These are phyloP conservation scores for Hylodesmum podocarpum DNA, from an alignment of 306 rosid genomes.

Conservation along the genomic window DNA sequence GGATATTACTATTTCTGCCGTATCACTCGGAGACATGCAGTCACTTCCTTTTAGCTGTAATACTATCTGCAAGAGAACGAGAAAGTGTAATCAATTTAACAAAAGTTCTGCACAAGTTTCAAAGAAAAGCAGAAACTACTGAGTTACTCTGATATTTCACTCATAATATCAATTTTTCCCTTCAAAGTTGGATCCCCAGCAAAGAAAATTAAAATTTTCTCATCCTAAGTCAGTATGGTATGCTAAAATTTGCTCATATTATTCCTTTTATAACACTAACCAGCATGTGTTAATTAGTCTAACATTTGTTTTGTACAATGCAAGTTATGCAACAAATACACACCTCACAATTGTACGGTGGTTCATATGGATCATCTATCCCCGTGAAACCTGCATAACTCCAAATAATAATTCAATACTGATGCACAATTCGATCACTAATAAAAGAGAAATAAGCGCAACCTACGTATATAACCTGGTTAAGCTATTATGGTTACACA, in stretches of 20 bases:
- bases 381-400: constrained; percentile 83
- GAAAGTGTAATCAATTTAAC: constrained; percentile 1
- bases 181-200: neutral
- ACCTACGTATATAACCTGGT: neutral
- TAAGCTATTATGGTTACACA: neutral
- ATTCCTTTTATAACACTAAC: neutral
- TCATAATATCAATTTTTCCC: neutral
- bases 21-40: constrained; percentile 49
- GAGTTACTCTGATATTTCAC: neutral
- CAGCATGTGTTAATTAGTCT: neutral
- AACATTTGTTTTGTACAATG: neutral
- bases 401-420: constrained; percentile 24
- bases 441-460: neutral
- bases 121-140: neutral
- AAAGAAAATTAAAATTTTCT: neutral
- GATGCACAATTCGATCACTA: neutral
- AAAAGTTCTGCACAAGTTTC: neutral
- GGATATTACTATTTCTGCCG: constrained; percentile 60
- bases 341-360: constrained; percentile 76
- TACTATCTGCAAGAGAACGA: constrained; percentile 55
- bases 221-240: neutral
- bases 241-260: constrained; percentile 1
- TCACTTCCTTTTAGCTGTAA: constrained; percentile 55
- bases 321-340: constrained; percentile 24
- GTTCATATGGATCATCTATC: constrained; percentile 86